Evolutionary conservation across 2,329 filamentous ascomycete species (phyloP).

Genomic region (Grosmannia clavigera): DNA sequence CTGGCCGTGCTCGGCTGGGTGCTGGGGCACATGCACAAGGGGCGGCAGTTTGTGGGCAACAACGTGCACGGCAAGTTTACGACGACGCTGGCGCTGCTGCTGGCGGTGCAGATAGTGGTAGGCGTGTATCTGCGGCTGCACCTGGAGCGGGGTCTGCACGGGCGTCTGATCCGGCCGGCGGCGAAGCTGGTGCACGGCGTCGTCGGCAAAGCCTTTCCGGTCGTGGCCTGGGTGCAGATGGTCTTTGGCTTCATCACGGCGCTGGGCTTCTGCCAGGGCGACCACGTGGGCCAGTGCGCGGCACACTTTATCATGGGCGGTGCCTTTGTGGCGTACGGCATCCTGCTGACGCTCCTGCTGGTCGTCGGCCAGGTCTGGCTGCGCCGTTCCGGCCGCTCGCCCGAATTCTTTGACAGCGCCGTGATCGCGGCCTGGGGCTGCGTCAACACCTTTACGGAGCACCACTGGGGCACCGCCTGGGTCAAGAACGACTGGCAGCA

Average conservation of each 20-base stretch:
- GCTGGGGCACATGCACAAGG: constrained; percentile 81
- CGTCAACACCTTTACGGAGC: constrained; percentile 96
- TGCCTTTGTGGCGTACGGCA: constrained; percentile 89
- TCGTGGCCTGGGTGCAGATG: constrained; percentile 87
- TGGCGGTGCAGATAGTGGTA: constrained; percentile 62
- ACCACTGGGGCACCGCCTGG: constrained; percentile 84
- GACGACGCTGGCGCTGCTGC: constrained; percentile 64
- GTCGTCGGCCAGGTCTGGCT: constrained; percentile 85
- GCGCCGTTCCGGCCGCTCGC: constrained; percentile 67
- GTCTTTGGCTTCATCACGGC: constrained; percentile 88
- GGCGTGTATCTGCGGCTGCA: constrained; percentile 85
- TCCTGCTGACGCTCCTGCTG: constrained; percentile 73
- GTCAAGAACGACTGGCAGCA: constrained; percentile 92
- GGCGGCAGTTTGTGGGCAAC: constrained; percentile 62
- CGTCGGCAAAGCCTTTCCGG: constrained; percentile 75
- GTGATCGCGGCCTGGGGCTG: constrained; percentile 93
- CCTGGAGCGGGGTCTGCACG: constrained; percentile 67
- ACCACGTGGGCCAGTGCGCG: constrained; percentile 83
- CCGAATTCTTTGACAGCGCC: constrained; percentile 91
- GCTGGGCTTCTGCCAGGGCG: constrained; percentile 82
- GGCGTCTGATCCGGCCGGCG: constrained; percentile 53
- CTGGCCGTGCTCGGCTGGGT: constrained; percentile 79
- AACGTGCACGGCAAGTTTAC: constrained; percentile 80
- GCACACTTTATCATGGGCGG: constrained; percentile 99
- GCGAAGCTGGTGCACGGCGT: constrained; percentile 66